A percentile compares a stretch with the other conserved stretches of the same genome.
These are phyloP conservation scores for Trichoderma aggressivum DNA, from an alignment of 2,329 filamentous ascomycete species.

Conservation along the genomic window DNA sequence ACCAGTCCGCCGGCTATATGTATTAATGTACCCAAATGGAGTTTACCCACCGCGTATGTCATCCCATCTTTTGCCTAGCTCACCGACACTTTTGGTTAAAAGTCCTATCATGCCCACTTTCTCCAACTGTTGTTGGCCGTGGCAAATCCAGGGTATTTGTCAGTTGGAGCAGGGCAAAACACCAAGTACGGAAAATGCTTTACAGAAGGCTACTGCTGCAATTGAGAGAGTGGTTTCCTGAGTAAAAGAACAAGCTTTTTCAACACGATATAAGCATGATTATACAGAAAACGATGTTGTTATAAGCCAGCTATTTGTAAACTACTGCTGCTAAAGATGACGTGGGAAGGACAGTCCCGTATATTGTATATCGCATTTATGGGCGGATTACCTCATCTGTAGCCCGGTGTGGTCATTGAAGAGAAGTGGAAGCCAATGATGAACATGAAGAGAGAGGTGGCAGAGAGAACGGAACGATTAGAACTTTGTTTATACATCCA, in stretches of 20 bases:
- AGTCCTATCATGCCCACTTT: neutral
- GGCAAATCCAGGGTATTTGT: neutral
- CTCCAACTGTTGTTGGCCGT: neutral
- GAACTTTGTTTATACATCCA: neutral
- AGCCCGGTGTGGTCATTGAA: neutral
- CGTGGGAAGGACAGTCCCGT: neutral
- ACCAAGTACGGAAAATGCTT: neutral
- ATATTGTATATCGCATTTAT: neutral
- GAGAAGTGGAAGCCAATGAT: neutral
- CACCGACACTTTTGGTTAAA: constrained; percentile 3
- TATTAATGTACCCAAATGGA: neutral
- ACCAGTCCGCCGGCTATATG: neutral
- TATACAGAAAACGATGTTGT: neutral
- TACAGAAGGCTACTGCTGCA: neutral
- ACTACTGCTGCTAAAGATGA: neutral
- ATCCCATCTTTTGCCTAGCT: neutral
- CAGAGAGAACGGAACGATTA: neutral
- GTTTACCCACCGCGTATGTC: neutral
- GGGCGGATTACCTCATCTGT: no score
- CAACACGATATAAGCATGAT: neutral
- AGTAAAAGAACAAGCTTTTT: neutral
- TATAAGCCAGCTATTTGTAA: neutral
- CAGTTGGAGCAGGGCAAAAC: neutral
- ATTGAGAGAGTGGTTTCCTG: neutral
- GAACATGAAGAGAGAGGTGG: neutral